Conservation (phyloP, 2,329 filamentous ascomycete genomes). For the Dothidotthia symphoricarpi region DNA sequence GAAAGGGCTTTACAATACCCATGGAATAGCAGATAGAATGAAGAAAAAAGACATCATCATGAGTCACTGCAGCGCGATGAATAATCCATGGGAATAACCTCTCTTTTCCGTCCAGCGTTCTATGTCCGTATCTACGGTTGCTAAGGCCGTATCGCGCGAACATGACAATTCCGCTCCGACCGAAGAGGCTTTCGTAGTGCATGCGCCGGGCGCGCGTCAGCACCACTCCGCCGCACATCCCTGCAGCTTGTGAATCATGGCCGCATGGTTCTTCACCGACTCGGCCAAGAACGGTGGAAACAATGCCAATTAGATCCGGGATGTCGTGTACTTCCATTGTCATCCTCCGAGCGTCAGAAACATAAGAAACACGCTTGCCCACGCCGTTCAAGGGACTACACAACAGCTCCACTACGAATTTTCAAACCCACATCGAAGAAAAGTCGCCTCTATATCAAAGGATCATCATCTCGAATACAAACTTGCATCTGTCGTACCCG, state of each 20-base stretch:
- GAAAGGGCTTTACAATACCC: no score
- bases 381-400: constrained; percentile 10
- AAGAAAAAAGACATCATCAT: no score
- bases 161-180: no score
- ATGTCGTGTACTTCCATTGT: constrained; percentile 29
- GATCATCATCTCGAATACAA: constrained; percentile 3
- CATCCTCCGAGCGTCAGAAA: constrained; percentile 28
- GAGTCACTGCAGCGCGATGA: no score
- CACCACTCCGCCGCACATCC: constrained; percentile 10
- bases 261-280: constrained; percentile 14
- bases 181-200: no score
- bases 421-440: no score
- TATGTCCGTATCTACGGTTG: no score
- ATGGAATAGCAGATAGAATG: no score
- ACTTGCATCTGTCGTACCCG: constrained; percentile 10
- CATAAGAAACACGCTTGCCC: constrained; percentile 35
- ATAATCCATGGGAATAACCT: no score
- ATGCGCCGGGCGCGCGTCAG: neutral
- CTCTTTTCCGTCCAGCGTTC: no score
- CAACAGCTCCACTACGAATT: constrained; percentile 16
- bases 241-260: constrained; percentile 24
- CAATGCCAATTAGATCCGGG: constrained; percentile 27
- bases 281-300: constrained; percentile 30
- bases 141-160: no score
- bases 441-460: constrained; percentile 1